Conservation (phyloP, 2,329 filamentous ascomycete genomes). For the Trichoderma endophyticum region DNA sequence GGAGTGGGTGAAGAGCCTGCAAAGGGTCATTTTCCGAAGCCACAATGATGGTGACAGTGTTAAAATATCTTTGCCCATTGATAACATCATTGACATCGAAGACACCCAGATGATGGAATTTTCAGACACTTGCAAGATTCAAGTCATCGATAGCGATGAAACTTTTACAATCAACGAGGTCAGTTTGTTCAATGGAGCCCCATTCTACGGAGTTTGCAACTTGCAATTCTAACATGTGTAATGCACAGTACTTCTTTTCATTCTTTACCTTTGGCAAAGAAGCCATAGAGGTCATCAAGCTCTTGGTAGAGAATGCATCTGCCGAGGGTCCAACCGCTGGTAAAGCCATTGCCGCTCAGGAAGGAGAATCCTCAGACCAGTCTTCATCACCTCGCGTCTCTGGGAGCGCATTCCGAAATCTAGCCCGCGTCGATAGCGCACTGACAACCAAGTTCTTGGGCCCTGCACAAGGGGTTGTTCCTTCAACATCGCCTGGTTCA, state of each 20-base stretch:
- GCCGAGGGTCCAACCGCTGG: constrained; percentile 34
- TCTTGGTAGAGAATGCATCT: constrained; percentile 64
- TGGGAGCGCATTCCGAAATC: constrained; percentile 31
- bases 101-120: constrained; percentile 88
- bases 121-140: constrained; percentile 89
- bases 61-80: constrained; percentile 87
- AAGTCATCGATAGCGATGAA: constrained; percentile 89
- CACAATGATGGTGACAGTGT: constrained; percentile 97
- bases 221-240: not conserved
- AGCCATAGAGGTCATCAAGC: constrained; percentile 73
- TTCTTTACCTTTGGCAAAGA: constrained; percentile 87
- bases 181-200: constrained; percentile 58
- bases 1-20: constrained; percentile 93
- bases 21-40: constrained; percentile 91
- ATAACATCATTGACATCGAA: constrained; percentile 88
- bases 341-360: constrained; percentile 23
- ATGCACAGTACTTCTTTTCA: constrained; percentile 80
- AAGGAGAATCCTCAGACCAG: constrained; percentile 20
- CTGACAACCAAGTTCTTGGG: constrained; percentile 48
- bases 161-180: constrained; percentile 94
- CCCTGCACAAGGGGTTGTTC: constrained; percentile 59
- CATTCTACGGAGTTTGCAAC: constrained; percentile 60
- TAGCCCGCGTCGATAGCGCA: constrained; percentile 30
- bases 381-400: constrained; percentile 20
- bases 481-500: constrained; percentile 47